These are phyloP conservation scores for Penicillium corylophilum DNA, from an alignment of 2,329 filamentous ascomycete genomes.

Conservation along the genomic window DNA sequence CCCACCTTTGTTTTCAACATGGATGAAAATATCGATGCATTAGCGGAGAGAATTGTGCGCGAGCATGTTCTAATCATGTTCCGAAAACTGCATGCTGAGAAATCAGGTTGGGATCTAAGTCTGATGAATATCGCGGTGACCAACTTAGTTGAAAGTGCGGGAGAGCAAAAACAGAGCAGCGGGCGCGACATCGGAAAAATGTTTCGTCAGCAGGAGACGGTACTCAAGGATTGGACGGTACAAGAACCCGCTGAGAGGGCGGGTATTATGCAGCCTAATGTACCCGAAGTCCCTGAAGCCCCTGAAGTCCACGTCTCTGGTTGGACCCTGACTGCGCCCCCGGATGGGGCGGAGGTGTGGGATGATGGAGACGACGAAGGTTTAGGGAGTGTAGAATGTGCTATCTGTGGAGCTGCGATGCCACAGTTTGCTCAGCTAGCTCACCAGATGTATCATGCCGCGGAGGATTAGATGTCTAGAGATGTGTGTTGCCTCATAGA, in stretches of 20 bases:
- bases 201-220: constrained; percentile 73
- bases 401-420: constrained; percentile 46
- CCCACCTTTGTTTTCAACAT: constrained; percentile 72
- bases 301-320: background rate
- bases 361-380: constrained; percentile 26
- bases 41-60: constrained; percentile 67
- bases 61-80: constrained; percentile 72
- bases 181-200: constrained; percentile 78
- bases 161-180: constrained; percentile 51
- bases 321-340: background rate
- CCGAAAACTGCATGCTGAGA: constrained; percentile 68
- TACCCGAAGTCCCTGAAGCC: background rate
- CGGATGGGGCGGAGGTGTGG: constrained; percentile 4
- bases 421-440: constrained; percentile 52
- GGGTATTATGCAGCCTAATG: constrained; percentile 4
- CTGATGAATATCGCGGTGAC: constrained; percentile 84
- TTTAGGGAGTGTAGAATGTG: constrained; percentile 38
- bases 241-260: constrained; percentile 6
- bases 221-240: constrained; percentile 66
- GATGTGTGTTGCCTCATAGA: too few relatives aligned
- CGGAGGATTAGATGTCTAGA: constrained; percentile 8
- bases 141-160: constrained; percentile 69
- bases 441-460: constrained; percentile 50
- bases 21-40: constrained; percentile 55
- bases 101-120: constrained; percentile 72